Evolutionary conservation across 768 basidiomycete genomes (phyloP).

Genomic region (Thelephora ganbajun): DNA sequence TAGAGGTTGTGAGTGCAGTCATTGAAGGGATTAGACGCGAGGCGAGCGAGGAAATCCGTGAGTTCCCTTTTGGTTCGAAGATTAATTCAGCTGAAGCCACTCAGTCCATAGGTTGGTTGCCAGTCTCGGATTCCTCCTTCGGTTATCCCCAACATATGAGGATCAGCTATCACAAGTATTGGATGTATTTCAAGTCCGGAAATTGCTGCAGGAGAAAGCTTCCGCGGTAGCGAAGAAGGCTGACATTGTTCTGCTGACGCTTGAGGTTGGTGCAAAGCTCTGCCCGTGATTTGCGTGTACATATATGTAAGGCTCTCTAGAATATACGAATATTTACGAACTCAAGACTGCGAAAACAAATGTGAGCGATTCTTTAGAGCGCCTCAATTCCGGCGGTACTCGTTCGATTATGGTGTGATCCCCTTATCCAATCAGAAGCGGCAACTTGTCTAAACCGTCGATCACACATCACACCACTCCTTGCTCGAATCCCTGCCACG

Average conservation of each 20-base stretch:
- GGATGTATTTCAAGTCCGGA: slow-evolving; percentile 53
- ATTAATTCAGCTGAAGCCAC: background rate
- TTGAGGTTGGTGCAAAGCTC: background rate
- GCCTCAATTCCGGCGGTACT: too few relatives aligned
- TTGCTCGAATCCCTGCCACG: background rate
- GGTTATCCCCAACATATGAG: slow-evolving; percentile 58
- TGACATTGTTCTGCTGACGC: background rate
- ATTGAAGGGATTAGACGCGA: slow-evolving; percentile 67
- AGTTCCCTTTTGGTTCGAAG: slow-evolving; percentile 15
- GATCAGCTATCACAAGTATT: slow-evolving; percentile 40
- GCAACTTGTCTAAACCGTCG: too few relatives aligned
- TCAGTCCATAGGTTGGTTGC: slow-evolving; percentile 75
- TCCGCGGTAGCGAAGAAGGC: background rate
- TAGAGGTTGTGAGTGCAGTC: slow-evolving; percentile 75
- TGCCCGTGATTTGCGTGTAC: background rate
- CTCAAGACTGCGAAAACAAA: too few relatives aligned
- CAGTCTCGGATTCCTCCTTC: slow-evolving; percentile 61
- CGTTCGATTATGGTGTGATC: too few relatives aligned
- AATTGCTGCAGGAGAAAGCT: slow-evolving; percentile 39
- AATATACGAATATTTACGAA: too few relatives aligned
- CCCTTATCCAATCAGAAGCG: too few relatives aligned
- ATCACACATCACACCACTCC: too few relatives aligned
- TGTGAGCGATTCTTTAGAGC: too few relatives aligned
- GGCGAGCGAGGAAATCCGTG: slow-evolving; percentile 70
- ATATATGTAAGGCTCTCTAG: too few relatives aligned